Conservation (phyloP, 495 filamentous ascomycete species). For the Penicillium ucsense region DNA sequence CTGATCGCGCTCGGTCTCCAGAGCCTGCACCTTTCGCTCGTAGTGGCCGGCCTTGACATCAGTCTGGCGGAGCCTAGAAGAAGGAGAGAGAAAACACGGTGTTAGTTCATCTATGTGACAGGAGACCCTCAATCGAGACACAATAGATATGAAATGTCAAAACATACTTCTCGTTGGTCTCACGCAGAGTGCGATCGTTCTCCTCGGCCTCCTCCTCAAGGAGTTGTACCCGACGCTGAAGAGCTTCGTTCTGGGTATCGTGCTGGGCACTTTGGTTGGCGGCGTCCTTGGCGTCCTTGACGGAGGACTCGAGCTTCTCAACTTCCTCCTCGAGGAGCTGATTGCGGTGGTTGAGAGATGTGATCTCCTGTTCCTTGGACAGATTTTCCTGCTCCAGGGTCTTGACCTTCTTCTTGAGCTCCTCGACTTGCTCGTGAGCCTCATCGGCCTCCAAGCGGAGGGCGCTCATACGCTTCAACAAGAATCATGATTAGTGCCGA, state of each 20-base stretch:
- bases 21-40: slow-evolving; percentile 96
- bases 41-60: slow-evolving; percentile 99
- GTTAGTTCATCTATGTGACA: no score
- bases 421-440: slow-evolving; percentile 65
- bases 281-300: slow-evolving; percentile 70
- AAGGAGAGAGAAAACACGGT: no score
- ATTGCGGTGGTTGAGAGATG: slow-evolving; percentile 87
- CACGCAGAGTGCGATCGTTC: slow-evolving; percentile 85
- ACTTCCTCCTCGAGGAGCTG: slow-evolving; percentile 77
- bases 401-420: slow-evolving; percentile 80
- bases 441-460: slow-evolving; percentile 91
- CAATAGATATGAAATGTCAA: no score
- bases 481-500: slow-evolving; percentile 8
- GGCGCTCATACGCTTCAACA: slow-evolving; percentile 72
- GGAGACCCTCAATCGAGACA: no score
- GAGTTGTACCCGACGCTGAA: slow-evolving; percentile 86
- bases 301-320: slow-evolving; percentile 70
- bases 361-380: slow-evolving; percentile 94
- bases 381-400: slow-evolving; percentile 88
- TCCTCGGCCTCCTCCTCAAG: slow-evolving; percentile 96
- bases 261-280: slow-evolving; percentile 65
- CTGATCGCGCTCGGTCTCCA: slow-evolving; percentile 77
- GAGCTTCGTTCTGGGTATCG: slow-evolving; percentile 75
- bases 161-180: slow-evolving; percentile 95
- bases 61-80: slow-evolving; percentile 80